phyloP scores from a whole-genome alignment of 73 alveolate species.

The Tetrahymena thermophila region DNA sequence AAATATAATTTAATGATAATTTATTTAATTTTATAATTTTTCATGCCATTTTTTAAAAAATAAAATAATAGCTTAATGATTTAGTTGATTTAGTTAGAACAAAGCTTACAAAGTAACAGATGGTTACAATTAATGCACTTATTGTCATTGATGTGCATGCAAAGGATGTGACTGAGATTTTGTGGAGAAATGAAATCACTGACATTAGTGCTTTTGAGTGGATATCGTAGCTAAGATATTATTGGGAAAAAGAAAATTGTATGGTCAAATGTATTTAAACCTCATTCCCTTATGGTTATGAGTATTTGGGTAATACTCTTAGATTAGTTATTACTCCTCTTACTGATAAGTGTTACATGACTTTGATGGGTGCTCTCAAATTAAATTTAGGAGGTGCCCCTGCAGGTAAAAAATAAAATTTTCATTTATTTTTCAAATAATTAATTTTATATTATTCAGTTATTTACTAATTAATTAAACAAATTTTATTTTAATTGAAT shows the following conservation, averaged over 20 bases:
- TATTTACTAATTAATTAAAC: no score
- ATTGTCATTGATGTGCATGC: constrained; percentile 99
- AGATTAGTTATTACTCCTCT: constrained; percentile 96
- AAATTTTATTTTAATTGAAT: no score
- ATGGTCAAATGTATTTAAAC: constrained; percentile 77
- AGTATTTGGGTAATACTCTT: constrained; percentile 92
- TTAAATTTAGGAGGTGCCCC: constrained; percentile 97
- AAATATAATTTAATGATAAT: constrained; percentile 3
- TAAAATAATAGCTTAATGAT: constrained; percentile 8
- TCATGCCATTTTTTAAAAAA: no score
- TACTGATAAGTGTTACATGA: constrained; percentile 95
- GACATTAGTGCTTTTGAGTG: constrained; percentile 63
- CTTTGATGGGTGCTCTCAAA: constrained; percentile 94
- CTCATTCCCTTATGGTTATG: constrained; percentile 89
- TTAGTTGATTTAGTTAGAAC: constrained; percentile 59
- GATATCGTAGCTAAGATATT: constrained; percentile 84
- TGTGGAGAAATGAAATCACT: constrained; percentile 31
- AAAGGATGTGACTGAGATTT: constrained; percentile 63
- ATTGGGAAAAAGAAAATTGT: constrained; percentile 82
- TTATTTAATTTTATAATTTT: constrained; percentile 5
- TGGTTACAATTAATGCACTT: constrained; percentile 92
- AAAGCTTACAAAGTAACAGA: constrained; percentile 60
- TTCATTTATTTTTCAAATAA: no score
- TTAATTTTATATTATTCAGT: no score
- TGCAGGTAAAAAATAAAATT: constrained; percentile 47